A percentile compares a stretch with the other conserved stretches of the same genome.
phyloP scores from a whole-genome alignment of 305 asterid genomes.

The Caryopteris hybrid region DNA sequence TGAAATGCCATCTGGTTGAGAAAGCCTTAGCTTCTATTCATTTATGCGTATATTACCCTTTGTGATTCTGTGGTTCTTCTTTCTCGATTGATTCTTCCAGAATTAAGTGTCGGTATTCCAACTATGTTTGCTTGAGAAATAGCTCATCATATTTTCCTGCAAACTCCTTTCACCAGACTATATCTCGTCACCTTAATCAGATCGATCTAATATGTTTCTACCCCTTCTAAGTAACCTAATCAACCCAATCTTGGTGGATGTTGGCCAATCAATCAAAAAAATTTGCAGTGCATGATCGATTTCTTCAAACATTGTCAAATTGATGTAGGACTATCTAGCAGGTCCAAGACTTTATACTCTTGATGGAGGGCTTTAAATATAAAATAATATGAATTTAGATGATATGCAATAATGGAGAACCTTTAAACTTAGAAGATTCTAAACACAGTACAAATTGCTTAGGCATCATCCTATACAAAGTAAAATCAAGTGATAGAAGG shows the following conservation, averaged over 20 bases:
- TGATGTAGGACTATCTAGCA: not conserved
- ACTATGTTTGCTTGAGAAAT: not conserved
- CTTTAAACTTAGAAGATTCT: not conserved
- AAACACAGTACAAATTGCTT: not conserved
- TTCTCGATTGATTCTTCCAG: too few relatives aligned
- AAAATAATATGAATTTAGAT: not conserved
- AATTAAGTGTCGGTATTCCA: too few relatives aligned
- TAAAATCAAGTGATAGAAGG: not conserved
- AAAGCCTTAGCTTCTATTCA: too few relatives aligned
- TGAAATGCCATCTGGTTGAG: too few relatives aligned
- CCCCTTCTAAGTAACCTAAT: not conserved
- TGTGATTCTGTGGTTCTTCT: too few relatives aligned
- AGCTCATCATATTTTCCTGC: not conserved
- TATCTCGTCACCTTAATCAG: too few relatives aligned
- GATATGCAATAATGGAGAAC: not conserved
- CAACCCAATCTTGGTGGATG: not conserved
- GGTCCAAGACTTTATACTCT: not conserved
- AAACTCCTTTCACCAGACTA: not conserved
- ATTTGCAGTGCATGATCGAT: not conserved
- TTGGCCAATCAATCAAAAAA: not conserved
- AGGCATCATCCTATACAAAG: not conserved
- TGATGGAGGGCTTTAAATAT: not conserved
- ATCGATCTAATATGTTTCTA: not conserved
- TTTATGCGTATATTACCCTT: too few relatives aligned
- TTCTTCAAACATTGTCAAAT: not conserved